Evolutionary conservation across 2,329 filamentous ascomycete species (phyloP), one percentile per base, ranked within the genome.

Genomic region (Ophiostoma himal-ulmi): DNA sequence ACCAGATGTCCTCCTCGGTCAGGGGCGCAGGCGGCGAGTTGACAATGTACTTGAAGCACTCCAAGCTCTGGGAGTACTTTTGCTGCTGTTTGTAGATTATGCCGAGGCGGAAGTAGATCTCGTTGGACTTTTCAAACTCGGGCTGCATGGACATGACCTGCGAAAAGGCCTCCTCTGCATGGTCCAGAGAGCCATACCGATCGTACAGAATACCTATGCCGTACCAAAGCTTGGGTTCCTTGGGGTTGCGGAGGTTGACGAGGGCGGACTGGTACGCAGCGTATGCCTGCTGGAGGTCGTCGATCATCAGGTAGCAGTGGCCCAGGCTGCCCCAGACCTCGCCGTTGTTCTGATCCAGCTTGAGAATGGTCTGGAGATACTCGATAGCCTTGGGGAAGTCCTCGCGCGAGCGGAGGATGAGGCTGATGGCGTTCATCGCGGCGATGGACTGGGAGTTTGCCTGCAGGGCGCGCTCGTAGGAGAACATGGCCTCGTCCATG

Each of bases 31-130:
- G 95, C 37, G 95, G 94, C 69, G 96, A 94, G 75, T 88, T 91
- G 73, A 98, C 94, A 75, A 99, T 99, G 78, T 97, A 98, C 81
- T 95, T 95, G 83, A 99, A 99, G 83, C 95, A 98, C 92, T 98
- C 95, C 65, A 98, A 84, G 83, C 94, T 97, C 78, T 96, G 91
- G 69, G 85, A 84, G 78, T 94, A 99, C 79, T 98, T 98, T 73
- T 94, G 90, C 78, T 98, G 95, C 77, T 98, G 94, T 80, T 99
- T 99, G 83, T 98, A 98, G 74, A 99, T 98, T 82, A 99, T 99
- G n/a, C 95, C 95, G 10, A 99, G 86, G 37, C 95, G 89, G 81
- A 99, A 99, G 80, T 98, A 99, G 69, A 99, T 98, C 79, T 99
- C 95, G 77, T 98, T 98, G 71, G 94, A 94, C 85, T 99, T 99